A percentile compares a stretch with the other conserved stretches of the same genome.
phyloP scores from a whole-genome alignment of 495 filamentous ascomycete species.

The Penicillium pancosmium region DNA sequence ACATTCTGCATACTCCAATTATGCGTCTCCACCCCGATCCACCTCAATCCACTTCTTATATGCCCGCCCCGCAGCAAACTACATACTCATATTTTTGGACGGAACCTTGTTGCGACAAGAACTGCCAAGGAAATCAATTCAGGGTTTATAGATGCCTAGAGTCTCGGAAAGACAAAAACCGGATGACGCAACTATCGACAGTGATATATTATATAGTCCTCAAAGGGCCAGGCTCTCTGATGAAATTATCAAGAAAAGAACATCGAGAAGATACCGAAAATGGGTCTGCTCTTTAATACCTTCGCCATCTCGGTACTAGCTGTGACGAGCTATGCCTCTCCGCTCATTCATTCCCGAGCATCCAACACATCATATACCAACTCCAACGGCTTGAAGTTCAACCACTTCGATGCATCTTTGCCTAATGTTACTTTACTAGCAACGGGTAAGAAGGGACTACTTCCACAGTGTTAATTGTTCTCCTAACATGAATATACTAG shows the following conservation, averaged over 20 bases:
- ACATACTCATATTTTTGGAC: not conserved
- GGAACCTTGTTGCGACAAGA: not conserved
- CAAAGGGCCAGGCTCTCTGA: too few species aligned
- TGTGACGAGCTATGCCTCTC: slow-evolving; percentile 29
- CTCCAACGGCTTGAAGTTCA: slow-evolving; percentile 38
- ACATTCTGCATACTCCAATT: slow-evolving; percentile 1
- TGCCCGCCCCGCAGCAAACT: not conserved
- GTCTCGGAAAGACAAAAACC: not conserved
- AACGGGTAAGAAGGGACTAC: slow-evolving; percentile 30
- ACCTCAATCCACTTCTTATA: not conserved
- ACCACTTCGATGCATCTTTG: slow-evolving; percentile 45
- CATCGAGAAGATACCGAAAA: slow-evolving; percentile 7
- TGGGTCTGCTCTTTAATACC: slow-evolving; percentile 23
- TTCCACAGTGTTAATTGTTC: not conserved
- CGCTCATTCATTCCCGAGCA: slow-evolving; percentile 27
- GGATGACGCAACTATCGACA: not conserved
- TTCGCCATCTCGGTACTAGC: slow-evolving; percentile 27
- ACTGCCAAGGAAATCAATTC: not conserved
- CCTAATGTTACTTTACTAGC: slow-evolving; percentile 56
- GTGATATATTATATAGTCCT: too few species aligned
- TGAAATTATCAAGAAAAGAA: not conserved
- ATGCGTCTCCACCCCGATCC: not conserved
- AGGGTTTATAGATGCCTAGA: slow-evolving; percentile 37
- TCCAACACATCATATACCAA: slow-evolving; percentile 33
- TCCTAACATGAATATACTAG: slow-evolving; percentile 9